Base-by-base conservation (phyloP, 768 basidiomycete species). In the Boletus rubroflammeus region DNA sequence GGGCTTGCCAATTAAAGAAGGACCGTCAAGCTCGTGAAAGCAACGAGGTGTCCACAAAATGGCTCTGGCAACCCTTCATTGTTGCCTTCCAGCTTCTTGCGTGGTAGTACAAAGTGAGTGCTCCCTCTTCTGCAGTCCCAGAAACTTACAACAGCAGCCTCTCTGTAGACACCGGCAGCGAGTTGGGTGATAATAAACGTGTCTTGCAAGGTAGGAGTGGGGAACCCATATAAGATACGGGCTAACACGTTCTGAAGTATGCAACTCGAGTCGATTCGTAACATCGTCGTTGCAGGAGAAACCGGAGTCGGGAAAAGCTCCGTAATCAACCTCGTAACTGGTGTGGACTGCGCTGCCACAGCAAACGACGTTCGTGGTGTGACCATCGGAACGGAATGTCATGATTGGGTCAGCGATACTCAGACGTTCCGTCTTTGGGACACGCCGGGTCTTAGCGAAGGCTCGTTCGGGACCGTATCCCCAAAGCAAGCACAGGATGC, bases 261-360 rank as follows among this genome's bases (percentile, higher is more conserved):
- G 19, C 52, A 36, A 26, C 57, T 54, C 17, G 54, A 54, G 34
- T 47, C 66, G 1, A 54, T 62, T 34, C 64, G 68, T 40, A 71
- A 71, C 47, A 59, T 71, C 29, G 56, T 71, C 46, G 26, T 69
- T 6, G 57, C 55, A 35, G 68, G 68, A 26, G 67, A 71, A 54
- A 65, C 63, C 1, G 69, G 68, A 3, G 64, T 65, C 29, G 68
- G 68, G 7, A 69, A 69, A 53, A 71, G 67, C 19, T 69, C 68
- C 28, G 45, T 71, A 0, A 61, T 71, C 57, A 71, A 71, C 45
- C 61, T 71, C 31, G 51, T 68, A 17, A 53, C 48, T 15, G 73
- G 62, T 2, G 52, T 28, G 10, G 65, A 67, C 19, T 61, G 51
- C 0, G 67, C 66, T 11, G 6, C 19, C 25, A 63, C 53, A 25